phyloP scores from a whole-genome alignment of 2,329 filamentous ascomycete genomes.

The Hymenoscyphus salicellus region DNA sequence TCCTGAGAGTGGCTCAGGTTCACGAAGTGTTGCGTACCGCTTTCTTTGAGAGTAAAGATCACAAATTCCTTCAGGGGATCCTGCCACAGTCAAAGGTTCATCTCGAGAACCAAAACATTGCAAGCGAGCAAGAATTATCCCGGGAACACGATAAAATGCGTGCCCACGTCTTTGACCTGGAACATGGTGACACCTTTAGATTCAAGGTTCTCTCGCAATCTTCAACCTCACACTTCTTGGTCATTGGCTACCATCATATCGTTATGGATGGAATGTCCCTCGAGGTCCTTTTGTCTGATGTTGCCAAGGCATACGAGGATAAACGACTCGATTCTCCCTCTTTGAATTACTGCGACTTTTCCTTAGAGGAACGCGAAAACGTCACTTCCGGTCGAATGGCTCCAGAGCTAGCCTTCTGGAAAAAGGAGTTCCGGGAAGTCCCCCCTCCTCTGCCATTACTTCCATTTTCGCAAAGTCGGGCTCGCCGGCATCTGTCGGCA shows the following conservation, averaged over 20 bases:
- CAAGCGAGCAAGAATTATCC: neutral
- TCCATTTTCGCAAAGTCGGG: neutral
- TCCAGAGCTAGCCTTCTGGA: slow-evolving; percentile 39
- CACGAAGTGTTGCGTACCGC: slow-evolving; percentile 11
- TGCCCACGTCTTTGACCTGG: slow-evolving; percentile 1
- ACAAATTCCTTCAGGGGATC: neutral
- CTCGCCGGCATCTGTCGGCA: neutral
- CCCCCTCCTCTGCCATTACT: slow-evolving; percentile 35
- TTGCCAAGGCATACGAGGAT: slow-evolving; percentile 44
- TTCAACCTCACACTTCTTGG: neutral
- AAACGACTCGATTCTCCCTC: slow-evolving; percentile 11
- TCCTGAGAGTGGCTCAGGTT: slow-evolving; percentile 1
- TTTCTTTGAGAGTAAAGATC: neutral
- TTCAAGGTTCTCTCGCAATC: neutral
- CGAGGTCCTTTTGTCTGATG: slow-evolving; percentile 43
- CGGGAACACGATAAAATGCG: neutral
- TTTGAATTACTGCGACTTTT: slow-evolving; percentile 40
- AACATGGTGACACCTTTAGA: neutral
- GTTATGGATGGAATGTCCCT: slow-evolving; percentile 48
- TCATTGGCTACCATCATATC: slow-evolving; percentile 50
- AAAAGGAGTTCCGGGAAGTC: slow-evolving; percentile 24
- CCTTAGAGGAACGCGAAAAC: slow-evolving; percentile 34
- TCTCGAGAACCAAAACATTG: neutral
- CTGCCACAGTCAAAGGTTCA: neutral
- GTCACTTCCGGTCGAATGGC: slow-evolving; percentile 33